Conservation (phyloP, 257 asterid species). For the Thymus quinquecostatus region DNA sequence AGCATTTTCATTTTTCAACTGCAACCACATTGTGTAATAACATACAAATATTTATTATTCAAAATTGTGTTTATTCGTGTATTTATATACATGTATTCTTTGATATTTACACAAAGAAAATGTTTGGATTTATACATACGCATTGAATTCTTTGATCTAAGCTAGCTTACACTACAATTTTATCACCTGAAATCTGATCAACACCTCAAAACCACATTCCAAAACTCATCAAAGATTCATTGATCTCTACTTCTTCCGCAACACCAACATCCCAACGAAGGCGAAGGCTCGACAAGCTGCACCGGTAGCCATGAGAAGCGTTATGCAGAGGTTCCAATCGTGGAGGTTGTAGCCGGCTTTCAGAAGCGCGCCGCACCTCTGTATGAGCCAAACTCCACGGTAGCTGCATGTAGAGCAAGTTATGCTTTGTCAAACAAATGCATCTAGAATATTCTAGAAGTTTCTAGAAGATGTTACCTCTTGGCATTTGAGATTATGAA, state of each 20-base stretch:
- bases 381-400: conserved; percentile 64
- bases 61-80: too few species aligned
- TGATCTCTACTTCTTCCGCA: conserved; percentile 43
- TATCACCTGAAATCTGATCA: neutral
- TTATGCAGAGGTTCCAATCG: conserved; percentile 47
- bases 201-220: neutral
- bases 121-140: too few species aligned
- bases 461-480: conserved; percentile 41
- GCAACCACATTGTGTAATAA: too few species aligned
- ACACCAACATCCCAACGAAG: conserved; percentile 52
- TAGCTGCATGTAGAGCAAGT: conserved; percentile 41
- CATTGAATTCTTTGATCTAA: neutral
- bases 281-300: conserved; percentile 56
- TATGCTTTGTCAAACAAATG: neutral
- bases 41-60: too few species aligned
- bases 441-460: too few species aligned
- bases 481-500: conserved; percentile 80
- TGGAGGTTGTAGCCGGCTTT: conserved; percentile 49
- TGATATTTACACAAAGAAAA: neutral
- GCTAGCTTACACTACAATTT: neutral
- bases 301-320: conserved; percentile 50
- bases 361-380: conserved; percentile 58
- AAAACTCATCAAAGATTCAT: neutral
- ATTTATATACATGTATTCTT: too few species aligned
- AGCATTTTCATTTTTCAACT: too few species aligned